Base-by-base conservation (phyloP, 257 asterid genomes). In the Solanum lycopersicoides region DNA sequence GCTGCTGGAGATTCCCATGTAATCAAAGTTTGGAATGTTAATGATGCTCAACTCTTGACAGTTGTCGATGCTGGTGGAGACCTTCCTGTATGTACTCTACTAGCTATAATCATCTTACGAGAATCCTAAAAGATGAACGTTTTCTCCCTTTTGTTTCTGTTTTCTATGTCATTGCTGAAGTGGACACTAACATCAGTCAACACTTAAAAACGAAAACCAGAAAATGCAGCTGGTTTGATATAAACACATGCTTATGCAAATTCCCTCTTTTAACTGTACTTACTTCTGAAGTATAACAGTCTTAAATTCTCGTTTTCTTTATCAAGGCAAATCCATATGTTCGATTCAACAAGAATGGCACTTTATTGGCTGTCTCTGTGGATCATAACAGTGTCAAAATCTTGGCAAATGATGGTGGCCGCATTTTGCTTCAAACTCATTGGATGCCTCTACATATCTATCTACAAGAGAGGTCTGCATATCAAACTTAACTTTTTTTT, bases 21-120 rank as follows among this genome's bases (percentile, higher is more conserved):
- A 84, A 92, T 95, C 89, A 95, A 95, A 87, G 86, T 95, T 77
- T 95, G 98, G 98, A 93, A 95, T 71, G 82, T 94, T 75, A 94
- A 93, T 88, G 87, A 65, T 75, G 73, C 53, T 75, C 91, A 93
- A 69, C 50, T 90, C 15, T 86, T 92, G 88, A 90, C 91, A 35
- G 90, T 82, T 69, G 60, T 93, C 80, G 94, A 93, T 87, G 97
- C 93, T 21, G 95, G 89, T 69, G 98, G 98, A 88, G 92, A 90
- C 84, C 88, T 93, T 87, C 91, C 93, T 8, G 98, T 95, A 93
- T 56, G 92, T 85, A 85, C 87, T 83, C 84, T 45, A 59, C 44
- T 79, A 45, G 25, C 84, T 79, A 45, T 44, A 28, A 44, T 44
- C 50, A 25, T 79, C 47, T 79, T 15, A 79, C 50, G 41, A 79